A percentile compares a stretch with the other conserved stretches of the same genome.
Evolutionary conservation across 75 land plant genomes (phyloP).

Genomic region (Sequoia sempervirens): DNA sequence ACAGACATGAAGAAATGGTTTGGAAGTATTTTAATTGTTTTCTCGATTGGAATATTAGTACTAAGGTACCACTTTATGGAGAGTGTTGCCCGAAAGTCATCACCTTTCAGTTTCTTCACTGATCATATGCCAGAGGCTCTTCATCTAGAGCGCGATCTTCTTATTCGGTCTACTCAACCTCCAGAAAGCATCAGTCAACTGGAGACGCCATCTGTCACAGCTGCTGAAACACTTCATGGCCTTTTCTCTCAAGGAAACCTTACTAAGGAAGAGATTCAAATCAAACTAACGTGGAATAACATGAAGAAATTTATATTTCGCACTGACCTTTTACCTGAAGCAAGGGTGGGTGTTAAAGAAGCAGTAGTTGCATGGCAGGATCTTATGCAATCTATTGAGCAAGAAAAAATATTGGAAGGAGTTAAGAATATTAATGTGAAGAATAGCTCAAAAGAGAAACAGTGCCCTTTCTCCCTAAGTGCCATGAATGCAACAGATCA

Average conservation of each 20-base stretch:
- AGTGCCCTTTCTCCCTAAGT: conserved; percentile 56
- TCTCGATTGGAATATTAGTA: conserved; percentile 25
- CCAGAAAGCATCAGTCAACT: conserved; percentile 10
- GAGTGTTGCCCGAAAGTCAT: conserved; percentile 14
- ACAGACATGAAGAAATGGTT: conserved; percentile 38
- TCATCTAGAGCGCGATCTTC: conserved; percentile 16
- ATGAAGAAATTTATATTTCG: conserved; percentile 39
- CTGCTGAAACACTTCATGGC: not conserved
- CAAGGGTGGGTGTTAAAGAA: conserved; percentile 43
- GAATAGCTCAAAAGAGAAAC: conserved; percentile 14
- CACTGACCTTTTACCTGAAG: conserved; percentile 48
- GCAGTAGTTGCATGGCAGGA: conserved; percentile 44
- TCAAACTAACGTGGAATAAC: conserved; percentile 38
- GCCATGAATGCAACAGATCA: conserved; percentile 16
- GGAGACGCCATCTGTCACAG: conserved; percentile 3
- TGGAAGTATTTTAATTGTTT: conserved; percentile 27
- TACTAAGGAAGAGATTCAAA: conserved; percentile 19
- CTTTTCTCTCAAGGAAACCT: conserved; percentile 8
- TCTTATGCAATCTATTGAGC: conserved; percentile 16
- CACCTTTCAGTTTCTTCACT: conserved; percentile 21
- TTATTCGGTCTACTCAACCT: conserved; percentile 10
- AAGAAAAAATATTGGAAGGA: conserved; percentile 3
- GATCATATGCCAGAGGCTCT: conserved; percentile 7
- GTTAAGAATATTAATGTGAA: not conserved
- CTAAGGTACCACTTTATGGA: conserved; percentile 22